phyloP scores from a whole-genome alignment of 148 eudicot species.

The Heliosperma pusillum region DNA sequence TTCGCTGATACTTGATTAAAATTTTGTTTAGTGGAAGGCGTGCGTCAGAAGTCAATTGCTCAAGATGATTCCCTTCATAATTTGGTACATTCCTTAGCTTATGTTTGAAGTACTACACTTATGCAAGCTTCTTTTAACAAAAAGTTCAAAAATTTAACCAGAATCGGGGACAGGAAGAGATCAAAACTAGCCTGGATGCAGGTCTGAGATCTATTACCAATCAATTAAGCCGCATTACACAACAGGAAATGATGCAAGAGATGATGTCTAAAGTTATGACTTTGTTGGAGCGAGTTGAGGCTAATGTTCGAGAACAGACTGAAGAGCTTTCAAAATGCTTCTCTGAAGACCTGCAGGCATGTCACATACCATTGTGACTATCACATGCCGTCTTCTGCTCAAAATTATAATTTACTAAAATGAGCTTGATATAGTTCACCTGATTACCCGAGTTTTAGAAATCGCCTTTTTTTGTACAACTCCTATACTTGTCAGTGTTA shows the following conservation, averaged over 20 bases:
- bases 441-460: neutral
- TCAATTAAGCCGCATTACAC: conserved; percentile 39
- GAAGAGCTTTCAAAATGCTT: conserved; percentile 48
- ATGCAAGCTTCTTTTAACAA: conserved; percentile 6
- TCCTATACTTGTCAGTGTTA: neutral
- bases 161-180: conserved; percentile 76
- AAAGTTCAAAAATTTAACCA: conserved; percentile 28
- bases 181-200: conserved; percentile 47
- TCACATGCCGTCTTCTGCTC: neutral
- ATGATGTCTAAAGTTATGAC: conserved; percentile 37
- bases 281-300: conserved; percentile 51
- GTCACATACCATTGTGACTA: conserved; percentile 26
- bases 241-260: conserved; percentile 49
- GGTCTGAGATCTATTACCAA: conserved; percentile 46
- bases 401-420: neutral
- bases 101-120: conserved; percentile 7
- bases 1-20: neutral
- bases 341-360: conserved; percentile 64
- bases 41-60: conserved; percentile 67
- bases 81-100: conserved; percentile 42
- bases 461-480: neutral
- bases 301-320: conserved; percentile 37
- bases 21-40: conserved; percentile 56
- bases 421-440: no score
- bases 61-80: conserved; percentile 60